phyloP scores from a whole-genome alignment of 345 rosid genomes.

The Sapria himalayana region DNA sequence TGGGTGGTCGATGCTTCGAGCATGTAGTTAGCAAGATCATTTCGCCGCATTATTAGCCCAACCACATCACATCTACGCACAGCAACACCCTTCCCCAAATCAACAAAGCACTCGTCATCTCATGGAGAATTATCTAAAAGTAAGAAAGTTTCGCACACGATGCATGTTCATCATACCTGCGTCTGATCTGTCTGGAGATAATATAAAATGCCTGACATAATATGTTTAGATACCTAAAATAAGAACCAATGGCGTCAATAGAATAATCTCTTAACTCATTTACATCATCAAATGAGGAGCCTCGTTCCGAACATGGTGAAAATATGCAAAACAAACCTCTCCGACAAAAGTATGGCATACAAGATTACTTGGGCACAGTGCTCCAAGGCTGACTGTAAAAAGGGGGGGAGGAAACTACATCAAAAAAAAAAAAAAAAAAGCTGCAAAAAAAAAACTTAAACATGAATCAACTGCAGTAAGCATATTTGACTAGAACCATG shows the following conservation, averaged over 20 bases:
- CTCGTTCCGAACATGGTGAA: constrained; percentile 3
- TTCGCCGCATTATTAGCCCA: constrained; percentile 86
- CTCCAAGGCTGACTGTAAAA: constrained; percentile 66
- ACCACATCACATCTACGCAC: constrained; percentile 74
- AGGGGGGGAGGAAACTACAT: too few relatives aligned
- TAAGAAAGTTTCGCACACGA: too few relatives aligned
- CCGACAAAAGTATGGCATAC: constrained; percentile 96
- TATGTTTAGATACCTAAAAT: constrained; percentile 47
- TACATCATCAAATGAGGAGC: not conserved
- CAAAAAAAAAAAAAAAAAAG: too few relatives aligned
- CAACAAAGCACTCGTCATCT: too few relatives aligned
- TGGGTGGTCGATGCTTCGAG: constrained; percentile 51
- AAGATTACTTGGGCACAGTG: constrained; percentile 91
- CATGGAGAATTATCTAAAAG: too few relatives aligned
- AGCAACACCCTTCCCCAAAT: constrained; percentile 39
- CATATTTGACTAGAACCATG: constrained; percentile 3
- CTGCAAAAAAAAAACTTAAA: too few relatives aligned
- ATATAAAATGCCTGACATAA: constrained; percentile 70
- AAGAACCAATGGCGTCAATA: constrained; percentile 5
- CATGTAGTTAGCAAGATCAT: constrained; percentile 75
- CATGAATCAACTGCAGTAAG: too few relatives aligned
- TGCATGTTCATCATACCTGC: constrained; percentile 39
- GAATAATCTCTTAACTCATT: constrained; percentile 3
- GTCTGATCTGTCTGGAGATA: constrained; percentile 82
- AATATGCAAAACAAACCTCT: constrained; percentile 38